phyloP scores from a whole-genome alignment of 2,329 filamentous ascomycete species.

The Pestalotiopsis sp. region DNA sequence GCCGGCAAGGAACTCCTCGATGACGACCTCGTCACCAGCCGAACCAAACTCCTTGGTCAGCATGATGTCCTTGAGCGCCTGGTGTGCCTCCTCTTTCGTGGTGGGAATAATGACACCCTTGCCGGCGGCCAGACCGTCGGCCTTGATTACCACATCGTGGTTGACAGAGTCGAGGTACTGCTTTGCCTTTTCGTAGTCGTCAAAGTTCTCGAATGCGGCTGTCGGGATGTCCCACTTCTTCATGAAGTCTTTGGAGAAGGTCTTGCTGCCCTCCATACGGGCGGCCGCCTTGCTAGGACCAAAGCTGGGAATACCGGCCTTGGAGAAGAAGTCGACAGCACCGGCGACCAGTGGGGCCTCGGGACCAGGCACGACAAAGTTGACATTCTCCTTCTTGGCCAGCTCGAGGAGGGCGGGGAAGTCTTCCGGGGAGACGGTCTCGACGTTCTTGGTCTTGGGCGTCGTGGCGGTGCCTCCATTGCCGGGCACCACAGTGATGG shows the following conservation, averaged over 20 bases:
- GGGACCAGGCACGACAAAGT: constrained; percentile 86
- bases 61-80: constrained; percentile 89
- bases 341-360: constrained; percentile 94
- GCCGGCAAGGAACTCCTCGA: constrained; percentile 90
- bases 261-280: constrained; percentile 93
- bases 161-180: constrained; percentile 72
- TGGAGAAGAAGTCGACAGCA: constrained; percentile 76
- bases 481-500: constrained; percentile 72
- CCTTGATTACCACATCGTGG: constrained; percentile 89
- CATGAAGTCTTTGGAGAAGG: constrained; percentile 99
- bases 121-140: constrained; percentile 85
- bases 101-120: constrained; percentile 93
- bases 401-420: constrained; percentile 77
- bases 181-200: constrained; percentile 70
- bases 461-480: constrained; percentile 83
- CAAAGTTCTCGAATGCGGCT: constrained; percentile 88
- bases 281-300: constrained; percentile 85
- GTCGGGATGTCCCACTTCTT: constrained; percentile 86
- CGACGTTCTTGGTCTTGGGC: constrained; percentile 73
- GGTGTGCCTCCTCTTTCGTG: constrained; percentile 79
- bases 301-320: constrained; percentile 76
- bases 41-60: constrained; percentile 80
- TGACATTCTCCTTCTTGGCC: constrained; percentile 71
- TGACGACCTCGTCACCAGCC: constrained; percentile 88
- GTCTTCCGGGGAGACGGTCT: constrained; percentile 70